A percentile compares a stretch with the other conserved stretches of the same genome.
Evolutionary conservation across 2,329 filamentous ascomycete species (phyloP).

Genomic region (Drechmeria coniospora): DNA sequence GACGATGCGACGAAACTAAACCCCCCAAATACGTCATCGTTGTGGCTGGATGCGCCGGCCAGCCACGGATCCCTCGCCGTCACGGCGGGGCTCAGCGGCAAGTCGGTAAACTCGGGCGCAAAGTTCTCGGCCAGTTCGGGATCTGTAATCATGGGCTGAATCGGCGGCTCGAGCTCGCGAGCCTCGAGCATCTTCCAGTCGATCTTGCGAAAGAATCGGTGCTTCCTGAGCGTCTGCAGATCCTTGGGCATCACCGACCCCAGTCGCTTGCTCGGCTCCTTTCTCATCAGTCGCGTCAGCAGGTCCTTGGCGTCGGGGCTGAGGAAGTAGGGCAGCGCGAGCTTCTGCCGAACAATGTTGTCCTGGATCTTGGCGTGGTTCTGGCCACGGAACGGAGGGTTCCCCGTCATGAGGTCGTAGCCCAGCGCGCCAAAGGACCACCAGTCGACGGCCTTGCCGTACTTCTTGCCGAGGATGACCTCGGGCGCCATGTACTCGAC

Average conservation of each 20-base stretch:
- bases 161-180: constrained; percentile 74
- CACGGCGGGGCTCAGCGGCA: constrained; percentile 63
- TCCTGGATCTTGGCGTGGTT: constrained; percentile 93
- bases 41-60: constrained; percentile 15
- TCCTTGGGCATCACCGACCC: constrained; percentile 84
- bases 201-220: constrained; percentile 94
- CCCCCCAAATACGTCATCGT: constrained; percentile 45
- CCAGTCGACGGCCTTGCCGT: constrained; percentile 94
- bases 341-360: constrained; percentile 87
- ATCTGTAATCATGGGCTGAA: constrained; percentile 86
- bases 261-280: constrained; percentile 81
- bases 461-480: constrained; percentile 73
- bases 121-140: constrained; percentile 97
- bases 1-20: constrained; percentile 48
- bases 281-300: constrained; percentile 74
- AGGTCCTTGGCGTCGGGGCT: constrained; percentile 87
- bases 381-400: constrained; percentile 75
- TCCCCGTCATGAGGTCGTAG: constrained; percentile 83
- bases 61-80: constrained; percentile 27
- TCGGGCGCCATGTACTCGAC: constrained; percentile 99
- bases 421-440: constrained; percentile 93
- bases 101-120: constrained; percentile 73
- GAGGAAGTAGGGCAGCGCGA: constrained; percentile 78
- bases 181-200: constrained; percentile 80
- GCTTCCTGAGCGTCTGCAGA: constrained; percentile 68